Conservation (phyloP, 2,329 filamentous ascomycete species). For the Trichoderma sp. region DNA sequence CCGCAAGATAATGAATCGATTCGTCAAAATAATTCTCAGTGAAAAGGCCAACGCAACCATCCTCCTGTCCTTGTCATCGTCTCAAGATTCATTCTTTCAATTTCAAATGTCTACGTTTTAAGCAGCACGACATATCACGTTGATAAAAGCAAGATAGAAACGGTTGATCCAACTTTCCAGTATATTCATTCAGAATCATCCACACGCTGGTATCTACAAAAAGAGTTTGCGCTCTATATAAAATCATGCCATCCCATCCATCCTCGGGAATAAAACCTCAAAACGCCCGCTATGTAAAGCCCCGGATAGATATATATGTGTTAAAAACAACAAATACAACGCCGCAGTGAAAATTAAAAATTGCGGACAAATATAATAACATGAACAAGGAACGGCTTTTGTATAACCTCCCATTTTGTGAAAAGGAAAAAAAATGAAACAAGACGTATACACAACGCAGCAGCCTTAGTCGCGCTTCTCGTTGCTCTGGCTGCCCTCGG, state of each 20-base stretch:
- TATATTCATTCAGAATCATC: not conserved
- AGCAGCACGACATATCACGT: not conserved
- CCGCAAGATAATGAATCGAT: not conserved
- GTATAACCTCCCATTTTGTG: not conserved
- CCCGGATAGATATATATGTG: not conserved
- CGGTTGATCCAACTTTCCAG: not conserved
- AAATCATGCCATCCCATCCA: not conserved
- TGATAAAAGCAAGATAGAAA: not conserved
- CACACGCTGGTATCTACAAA: conserved; percentile 14
- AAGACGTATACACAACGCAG: not conserved
- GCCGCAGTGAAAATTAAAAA: not conserved
- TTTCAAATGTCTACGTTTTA: not conserved
- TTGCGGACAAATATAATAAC: not conserved
- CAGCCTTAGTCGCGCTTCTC: conserved; percentile 13
- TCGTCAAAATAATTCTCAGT: not conserved
- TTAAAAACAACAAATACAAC: not conserved
- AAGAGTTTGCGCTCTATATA: conserved; percentile 9
- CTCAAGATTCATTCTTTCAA: not conserved
- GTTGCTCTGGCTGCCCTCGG: not conserved
- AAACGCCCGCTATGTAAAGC: conserved; percentile 24
- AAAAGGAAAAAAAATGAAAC: not conserved
- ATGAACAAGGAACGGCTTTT: conserved; percentile 19
- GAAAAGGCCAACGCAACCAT: rapidly evolving
- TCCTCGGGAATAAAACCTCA: conserved; percentile 12
- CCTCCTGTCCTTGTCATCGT: rapidly evolving